These are phyloP conservation scores for Elaeagnus macrophylla DNA, from an alignment of 306 rosid species.

Conservation along the genomic window DNA sequence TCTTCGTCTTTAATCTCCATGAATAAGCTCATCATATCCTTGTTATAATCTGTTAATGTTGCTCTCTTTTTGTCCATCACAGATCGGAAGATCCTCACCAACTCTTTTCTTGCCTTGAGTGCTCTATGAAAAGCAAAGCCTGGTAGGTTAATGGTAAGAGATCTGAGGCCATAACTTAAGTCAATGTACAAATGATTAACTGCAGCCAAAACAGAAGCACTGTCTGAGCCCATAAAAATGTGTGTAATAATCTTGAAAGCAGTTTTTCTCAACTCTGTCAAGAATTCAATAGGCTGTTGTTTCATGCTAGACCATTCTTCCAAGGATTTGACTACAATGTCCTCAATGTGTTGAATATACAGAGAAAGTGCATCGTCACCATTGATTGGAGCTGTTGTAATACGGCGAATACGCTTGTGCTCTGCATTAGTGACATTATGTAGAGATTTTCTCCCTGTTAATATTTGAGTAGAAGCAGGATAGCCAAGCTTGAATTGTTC, in stretches of 20 bases:
- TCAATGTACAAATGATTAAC: constrained; percentile 1
- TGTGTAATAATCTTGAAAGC: constrained; percentile 23
- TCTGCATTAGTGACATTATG: neutral
- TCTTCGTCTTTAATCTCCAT: neutral
- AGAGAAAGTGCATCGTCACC: constrained; percentile 8
- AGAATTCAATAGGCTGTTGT: constrained; percentile 16
- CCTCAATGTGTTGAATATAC: constrained; percentile 16
- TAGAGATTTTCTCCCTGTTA: constrained; percentile 3
- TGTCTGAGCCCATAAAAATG: constrained; percentile 21
- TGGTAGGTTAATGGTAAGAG: constrained; percentile 12
- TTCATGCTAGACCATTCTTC: constrained; percentile 23
- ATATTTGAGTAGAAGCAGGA: constrained; percentile 6
- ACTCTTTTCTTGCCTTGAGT: constrained; percentile 23
- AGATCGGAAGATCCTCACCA: constrained; percentile 3
- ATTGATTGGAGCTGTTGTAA: constrained; percentile 8
- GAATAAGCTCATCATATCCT: neutral
- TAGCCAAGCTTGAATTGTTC: constrained; percentile 16
- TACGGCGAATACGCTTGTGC: constrained; percentile 24
- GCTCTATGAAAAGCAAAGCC: constrained; percentile 29
- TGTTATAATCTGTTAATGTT: neutral
- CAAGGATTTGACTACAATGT: neutral
- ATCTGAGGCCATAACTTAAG: neutral
- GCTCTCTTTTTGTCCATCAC: constrained; percentile 13
- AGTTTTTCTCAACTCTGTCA: constrained; percentile 14
- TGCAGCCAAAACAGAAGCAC: neutral